These are phyloP conservation scores for Arxiozyma bovina DNA, from an alignment of 1,139 yeast genomes.

Conservation along the genomic window DNA sequence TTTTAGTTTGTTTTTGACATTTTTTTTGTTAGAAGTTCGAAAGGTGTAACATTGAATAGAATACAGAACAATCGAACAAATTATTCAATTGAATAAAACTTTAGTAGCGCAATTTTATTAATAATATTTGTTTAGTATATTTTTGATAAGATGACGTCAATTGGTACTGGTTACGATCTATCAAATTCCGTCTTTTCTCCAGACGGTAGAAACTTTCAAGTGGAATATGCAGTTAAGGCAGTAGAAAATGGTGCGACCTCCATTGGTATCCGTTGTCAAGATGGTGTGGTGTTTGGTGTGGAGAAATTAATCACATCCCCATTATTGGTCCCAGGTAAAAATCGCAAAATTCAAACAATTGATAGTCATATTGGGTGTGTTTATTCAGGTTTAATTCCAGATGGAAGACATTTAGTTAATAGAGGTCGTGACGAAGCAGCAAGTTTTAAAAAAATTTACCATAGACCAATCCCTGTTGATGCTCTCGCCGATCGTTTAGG, in stretches of 20 bases:
- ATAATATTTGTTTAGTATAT: background rate
- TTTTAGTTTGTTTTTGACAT: too few species aligned
- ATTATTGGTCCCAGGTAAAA: conserved; percentile 79
- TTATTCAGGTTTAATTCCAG: conserved; percentile 91
- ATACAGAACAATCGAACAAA: too few species aligned
- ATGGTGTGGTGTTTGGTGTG: conserved; percentile 93
- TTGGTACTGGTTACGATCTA: conserved; percentile 95
- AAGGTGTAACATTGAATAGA: background rate
- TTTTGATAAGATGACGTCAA: conserved; percentile 54
- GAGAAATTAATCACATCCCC: conserved; percentile 86
- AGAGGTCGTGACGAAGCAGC: conserved; percentile 90
- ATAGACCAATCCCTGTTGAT: conserved; percentile 68
- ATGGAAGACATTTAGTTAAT: conserved; percentile 87
- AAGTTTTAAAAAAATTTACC: conserved; percentile 68
- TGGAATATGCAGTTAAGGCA: conserved; percentile 94
- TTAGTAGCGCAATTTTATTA: background rate
- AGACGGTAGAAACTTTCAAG: conserved; percentile 98
- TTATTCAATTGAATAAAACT: background rate
- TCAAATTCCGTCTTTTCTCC: conserved; percentile 81
- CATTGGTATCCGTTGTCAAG: conserved; percentile 82
- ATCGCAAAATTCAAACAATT: conserved; percentile 82
- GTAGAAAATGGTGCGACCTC: conserved; percentile 97
- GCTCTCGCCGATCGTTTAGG: conserved; percentile 84
- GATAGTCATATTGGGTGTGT: conserved; percentile 93
- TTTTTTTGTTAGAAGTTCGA: background rate